Evolutionary conservation across 192 early-diverging fungal species (phyloP), one percentile per base, ranked within the genome.

Genomic region (Coemansia guatemalensis): DNA sequence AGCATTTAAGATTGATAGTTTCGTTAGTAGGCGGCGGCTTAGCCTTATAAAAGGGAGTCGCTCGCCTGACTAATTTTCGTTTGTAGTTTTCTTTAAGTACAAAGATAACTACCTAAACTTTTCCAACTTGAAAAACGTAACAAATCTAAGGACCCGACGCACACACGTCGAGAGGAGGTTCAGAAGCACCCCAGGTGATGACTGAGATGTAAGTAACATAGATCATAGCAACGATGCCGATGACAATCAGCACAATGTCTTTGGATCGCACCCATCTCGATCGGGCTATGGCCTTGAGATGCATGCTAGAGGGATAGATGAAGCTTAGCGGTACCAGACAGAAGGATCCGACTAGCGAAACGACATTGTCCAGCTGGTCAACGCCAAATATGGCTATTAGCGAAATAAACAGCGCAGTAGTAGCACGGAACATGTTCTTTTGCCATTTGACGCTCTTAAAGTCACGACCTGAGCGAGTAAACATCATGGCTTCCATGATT

Each of bases 231-330:
- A 88, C 60, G 2, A 86, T 44, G 48, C 95, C 93, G 73, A 95
- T 89, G 4, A 84, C 66, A 26, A 88, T 83, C 29, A 94, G 62
- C 24, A 78, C 52, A 21, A 82, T 72, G 60, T 94, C 92, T 48
- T 85, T 84, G 49, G 74, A 44, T 6, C 84, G 73, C 41, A 67
- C 64, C 47, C 82, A 61, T 12, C 61, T 71, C 23, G 83, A 82
- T 20, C 60, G 60, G 8, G 89, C 87, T 7, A 89, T 76, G 3
- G 83, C 83, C 61, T 86, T 87, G 55, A 87, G 83, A 69, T 97
- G 93, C 86, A 97, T 93, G 53, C 92, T 79, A 26, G 92, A 78
- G 20, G 95, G 95, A 75, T 94, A 95, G 48, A 95, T 93, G 64
- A 95, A 95, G 58, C 87, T 86, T 50, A 91, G 72, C 9, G 89